A percentile compares a stretch with the other conserved stretches of the same genome.
These are phyloP conservation scores for Ogataea trehalophila DNA, from an alignment of 805 yeast species.

Conservation along the genomic window DNA sequence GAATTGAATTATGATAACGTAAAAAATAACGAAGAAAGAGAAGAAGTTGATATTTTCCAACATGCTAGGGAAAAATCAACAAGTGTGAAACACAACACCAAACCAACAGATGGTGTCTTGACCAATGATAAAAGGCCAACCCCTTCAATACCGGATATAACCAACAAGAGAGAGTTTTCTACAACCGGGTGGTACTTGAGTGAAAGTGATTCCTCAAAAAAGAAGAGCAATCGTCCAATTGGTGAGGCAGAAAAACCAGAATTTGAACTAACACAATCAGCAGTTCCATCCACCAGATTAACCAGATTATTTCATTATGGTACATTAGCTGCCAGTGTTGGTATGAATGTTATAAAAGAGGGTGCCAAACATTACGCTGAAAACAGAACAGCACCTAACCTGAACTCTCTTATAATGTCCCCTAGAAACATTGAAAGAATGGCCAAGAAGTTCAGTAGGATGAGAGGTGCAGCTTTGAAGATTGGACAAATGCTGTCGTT, in stretches of 20 bases:
- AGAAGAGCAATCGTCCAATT: slow-evolving; percentile 8
- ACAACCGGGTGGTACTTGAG: slow-evolving; percentile 2
- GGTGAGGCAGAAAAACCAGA: slow-evolving; percentile 34
- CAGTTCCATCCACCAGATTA: slow-evolving; percentile 84
- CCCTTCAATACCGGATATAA: slow-evolving; percentile 8
- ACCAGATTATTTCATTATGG: slow-evolving; percentile 92
- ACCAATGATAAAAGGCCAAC: slow-evolving; percentile 18
- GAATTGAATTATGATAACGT: slow-evolving; percentile 6
- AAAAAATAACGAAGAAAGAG: slow-evolving; percentile 9
- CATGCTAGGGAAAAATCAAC: slow-evolving; percentile 30
- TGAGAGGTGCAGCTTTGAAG: slow-evolving; percentile 99
- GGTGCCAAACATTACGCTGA: slow-evolving; percentile 64
- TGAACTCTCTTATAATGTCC: slow-evolving; percentile 61
- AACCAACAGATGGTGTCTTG: slow-evolving; percentile 10
- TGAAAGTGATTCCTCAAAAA: slow-evolving; percentile 2
- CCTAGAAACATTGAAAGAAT: slow-evolving; percentile 83
- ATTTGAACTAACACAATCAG: slow-evolving; percentile 52
- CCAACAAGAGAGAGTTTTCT: slow-evolving; percentile 20
- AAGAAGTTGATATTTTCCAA: slow-evolving; percentile 28
- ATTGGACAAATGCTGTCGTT: slow-evolving; percentile 96
- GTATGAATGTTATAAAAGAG: slow-evolving; percentile 76
- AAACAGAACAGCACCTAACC: slow-evolving; percentile 38
- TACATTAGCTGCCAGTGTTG: slow-evolving; percentile 84
- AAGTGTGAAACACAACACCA: slow-evolving; percentile 16
- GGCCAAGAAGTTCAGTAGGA: slow-evolving; percentile 81